Conservation (phyloP, 352 stramenopile genomes). For the Phytophthora syringae region DNA sequence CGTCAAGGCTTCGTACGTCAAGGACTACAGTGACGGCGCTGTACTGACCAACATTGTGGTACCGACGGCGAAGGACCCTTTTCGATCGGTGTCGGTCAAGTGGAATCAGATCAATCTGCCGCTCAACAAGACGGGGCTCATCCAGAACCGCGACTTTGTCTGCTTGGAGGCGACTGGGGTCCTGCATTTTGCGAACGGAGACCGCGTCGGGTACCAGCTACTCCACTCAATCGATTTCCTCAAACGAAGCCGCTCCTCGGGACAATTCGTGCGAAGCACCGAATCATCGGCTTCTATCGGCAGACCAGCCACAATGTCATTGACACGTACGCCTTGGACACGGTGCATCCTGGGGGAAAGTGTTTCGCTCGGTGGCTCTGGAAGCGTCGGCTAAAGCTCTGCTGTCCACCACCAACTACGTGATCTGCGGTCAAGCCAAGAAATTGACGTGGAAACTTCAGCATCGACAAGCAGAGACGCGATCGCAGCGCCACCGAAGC, state of each 20-base stretch:
- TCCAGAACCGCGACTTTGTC: conserved; percentile 65
- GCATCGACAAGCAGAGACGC: conserved; percentile 30
- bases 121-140: conserved; percentile 36
- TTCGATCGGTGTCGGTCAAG: conserved; percentile 52
- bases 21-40: conserved; percentile 48
- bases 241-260: conserved; percentile 25
- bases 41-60: conserved; percentile 46
- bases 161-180: conserved; percentile 59
- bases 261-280: conserved; percentile 48
- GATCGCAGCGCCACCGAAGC: conserved; percentile 9
- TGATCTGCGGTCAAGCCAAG: conserved; percentile 44
- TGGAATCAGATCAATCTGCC: conserved; percentile 50
- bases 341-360: conserved; percentile 33
- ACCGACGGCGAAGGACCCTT: conserved; percentile 40
- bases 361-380: conserved; percentile 30
- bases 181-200: conserved; percentile 42
- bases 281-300: conserved; percentile 52
- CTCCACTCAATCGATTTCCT: conserved; percentile 57
- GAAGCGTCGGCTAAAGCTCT: conserved; percentile 33
- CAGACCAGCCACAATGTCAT: conserved; percentile 39
- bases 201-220: conserved; percentile 61
- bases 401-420: conserved; percentile 45
- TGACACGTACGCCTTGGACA: conserved; percentile 44
- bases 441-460: conserved; percentile 45
- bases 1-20: conserved; percentile 56